Percentiles rank a stretch among this genome's conserved stretches.
phyloP scores from a whole-genome alignment of 441 rosid species.

The Populus hybrid region DNA sequence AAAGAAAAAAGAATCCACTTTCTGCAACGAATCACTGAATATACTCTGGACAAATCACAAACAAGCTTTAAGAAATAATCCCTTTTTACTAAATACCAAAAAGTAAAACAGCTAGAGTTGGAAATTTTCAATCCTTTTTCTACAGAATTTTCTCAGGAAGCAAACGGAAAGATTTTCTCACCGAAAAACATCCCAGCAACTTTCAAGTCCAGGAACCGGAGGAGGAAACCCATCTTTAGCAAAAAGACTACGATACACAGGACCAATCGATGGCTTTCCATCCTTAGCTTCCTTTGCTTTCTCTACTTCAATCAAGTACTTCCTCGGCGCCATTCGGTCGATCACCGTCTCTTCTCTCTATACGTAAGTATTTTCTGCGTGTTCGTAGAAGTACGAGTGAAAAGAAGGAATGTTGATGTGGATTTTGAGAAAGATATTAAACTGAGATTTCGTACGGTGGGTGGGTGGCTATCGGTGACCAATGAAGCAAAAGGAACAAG shows the following conservation, averaged over 20 bases:
- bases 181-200: conserved; percentile 96
- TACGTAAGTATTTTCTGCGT: neutral
- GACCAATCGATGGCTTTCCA: conserved; percentile 72
- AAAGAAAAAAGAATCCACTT: neutral
- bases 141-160: neutral
- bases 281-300: conserved; percentile 50
- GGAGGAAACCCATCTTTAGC: conserved; percentile 76
- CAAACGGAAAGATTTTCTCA: conserved; percentile 10
- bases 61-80: neutral
- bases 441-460: neutral
- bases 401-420: neutral
- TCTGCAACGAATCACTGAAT: neutral
- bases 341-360: neutral
- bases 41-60: neutral
- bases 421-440: neutral
- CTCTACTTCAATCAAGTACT: conserved; percentile 65
- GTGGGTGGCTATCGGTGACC: neutral
- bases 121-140: neutral
- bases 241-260: conserved; percentile 72
- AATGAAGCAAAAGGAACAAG: neutral
- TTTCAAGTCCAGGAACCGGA: conserved; percentile 61
- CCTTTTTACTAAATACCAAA: neutral
- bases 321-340: conserved; percentile 27
- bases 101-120: neutral
- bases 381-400: neutral